Evolutionary conservation across 2,329 filamentous ascomycete species (phyloP).

Genomic region (Gnomoniopsis sp.): DNA sequence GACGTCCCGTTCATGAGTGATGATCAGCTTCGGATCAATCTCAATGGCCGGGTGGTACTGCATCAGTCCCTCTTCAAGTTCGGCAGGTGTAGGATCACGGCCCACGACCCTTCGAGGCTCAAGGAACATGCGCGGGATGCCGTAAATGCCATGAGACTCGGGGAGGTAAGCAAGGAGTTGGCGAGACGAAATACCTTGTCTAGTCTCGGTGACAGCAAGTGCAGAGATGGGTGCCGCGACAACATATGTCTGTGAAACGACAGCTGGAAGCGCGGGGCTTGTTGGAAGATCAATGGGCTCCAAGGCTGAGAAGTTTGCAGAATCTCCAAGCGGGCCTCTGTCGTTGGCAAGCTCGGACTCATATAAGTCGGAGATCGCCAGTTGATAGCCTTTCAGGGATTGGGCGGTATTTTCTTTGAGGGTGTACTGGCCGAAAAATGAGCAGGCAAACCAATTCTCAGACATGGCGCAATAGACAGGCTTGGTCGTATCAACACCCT

Average conservation of each 20-base stretch:
- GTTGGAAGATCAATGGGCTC: conserved; percentile 57
- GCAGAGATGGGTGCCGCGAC: conserved; percentile 75
- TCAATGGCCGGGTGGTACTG: conserved; percentile 75
- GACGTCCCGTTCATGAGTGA: conserved; percentile 81
- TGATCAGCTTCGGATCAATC: conserved; percentile 74
- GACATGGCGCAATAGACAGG: conserved; percentile 75
- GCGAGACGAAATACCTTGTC: conserved; percentile 84
- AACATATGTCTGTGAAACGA: conserved; percentile 76
- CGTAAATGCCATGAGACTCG: conserved; percentile 69
- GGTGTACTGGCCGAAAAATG: conserved; percentile 64
- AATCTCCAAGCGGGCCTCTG: conserved; percentile 70
- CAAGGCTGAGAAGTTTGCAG: conserved; percentile 74
- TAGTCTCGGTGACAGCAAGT: conserved; percentile 81
- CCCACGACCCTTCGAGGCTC: conserved; percentile 85
- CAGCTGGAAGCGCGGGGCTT: conserved; percentile 63
- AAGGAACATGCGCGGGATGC: conserved; percentile 73
- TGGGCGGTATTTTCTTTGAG: conserved; percentile 52
- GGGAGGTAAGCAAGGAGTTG: conserved; percentile 78
- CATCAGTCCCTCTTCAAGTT: conserved; percentile 79
- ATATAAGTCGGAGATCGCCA: conserved; percentile 84
- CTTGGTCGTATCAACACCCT: conserved; percentile 70
- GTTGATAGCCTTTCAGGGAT: conserved; percentile 75
- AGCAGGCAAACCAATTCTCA: conserved; percentile 95
- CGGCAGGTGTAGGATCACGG: conserved; percentile 74
- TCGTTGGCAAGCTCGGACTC: conserved; percentile 82